These are phyloP conservation scores for Microdochium trichocladiopsis DNA, from an alignment of 2,329 filamentous ascomycete species.

Conservation along the genomic window DNA sequence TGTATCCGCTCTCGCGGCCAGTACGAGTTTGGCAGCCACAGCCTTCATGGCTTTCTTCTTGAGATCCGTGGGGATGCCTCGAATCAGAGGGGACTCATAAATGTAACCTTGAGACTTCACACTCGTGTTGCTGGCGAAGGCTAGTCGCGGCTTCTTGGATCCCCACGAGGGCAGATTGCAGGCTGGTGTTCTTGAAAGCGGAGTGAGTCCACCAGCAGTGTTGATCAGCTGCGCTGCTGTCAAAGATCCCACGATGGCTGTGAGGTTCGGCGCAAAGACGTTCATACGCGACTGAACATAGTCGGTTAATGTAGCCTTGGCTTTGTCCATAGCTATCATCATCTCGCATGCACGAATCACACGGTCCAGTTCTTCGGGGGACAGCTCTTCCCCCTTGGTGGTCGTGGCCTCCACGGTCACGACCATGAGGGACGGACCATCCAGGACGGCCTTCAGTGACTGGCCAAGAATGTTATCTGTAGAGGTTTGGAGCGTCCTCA, in stretches of 20 bases:
- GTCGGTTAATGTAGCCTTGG: constrained; percentile 80
- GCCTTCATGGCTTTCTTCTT: constrained; percentile 94
- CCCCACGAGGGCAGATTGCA: constrained; percentile 91
- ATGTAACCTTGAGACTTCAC: constrained; percentile 89
- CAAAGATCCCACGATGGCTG: constrained; percentile 80
- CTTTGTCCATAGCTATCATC: constrained; percentile 78
- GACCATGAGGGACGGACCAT: constrained; percentile 89
- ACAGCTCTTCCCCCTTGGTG: constrained; percentile 73
- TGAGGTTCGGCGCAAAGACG: constrained; percentile 90
- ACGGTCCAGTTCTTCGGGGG: constrained; percentile 63
- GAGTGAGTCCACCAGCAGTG: constrained; percentile 80
- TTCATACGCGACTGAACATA: constrained; percentile 98
- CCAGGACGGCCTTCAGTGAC: constrained; percentile 72
- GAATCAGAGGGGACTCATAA: constrained; percentile 85
- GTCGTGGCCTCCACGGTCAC: constrained; percentile 92
- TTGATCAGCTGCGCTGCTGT: constrained; percentile 97
- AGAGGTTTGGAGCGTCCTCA: constrained; percentile 71
- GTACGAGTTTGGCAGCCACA: constrained; percentile 83
- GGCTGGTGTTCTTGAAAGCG: constrained; percentile 83
- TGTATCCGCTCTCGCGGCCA: constrained; percentile 87
- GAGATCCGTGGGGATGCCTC: constrained; percentile 74
- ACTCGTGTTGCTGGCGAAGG: constrained; percentile 87
- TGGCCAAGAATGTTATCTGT: constrained; percentile 71
- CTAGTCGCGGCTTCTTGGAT: constrained; percentile 73
- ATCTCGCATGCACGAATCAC: constrained; percentile 79